Evolutionary conservation across 176 grass and related monocot species (phyloP).

Genomic region (Ensete glaucum): DNA sequence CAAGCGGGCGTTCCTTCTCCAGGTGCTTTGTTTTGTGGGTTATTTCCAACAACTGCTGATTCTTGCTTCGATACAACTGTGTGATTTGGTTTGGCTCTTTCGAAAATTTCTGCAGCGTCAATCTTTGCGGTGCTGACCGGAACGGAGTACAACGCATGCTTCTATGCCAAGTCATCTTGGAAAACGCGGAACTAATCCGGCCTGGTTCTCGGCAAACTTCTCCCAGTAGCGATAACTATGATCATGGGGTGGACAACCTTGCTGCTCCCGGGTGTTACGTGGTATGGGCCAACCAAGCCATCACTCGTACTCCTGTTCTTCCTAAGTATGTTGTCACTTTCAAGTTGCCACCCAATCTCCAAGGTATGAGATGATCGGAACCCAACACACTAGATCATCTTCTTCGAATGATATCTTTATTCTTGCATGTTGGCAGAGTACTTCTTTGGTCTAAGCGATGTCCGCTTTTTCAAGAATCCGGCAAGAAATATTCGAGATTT

Average conservation of each 20-base stretch:
- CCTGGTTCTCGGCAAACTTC: conserved; percentile 40
- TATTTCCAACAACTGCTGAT: conserved; percentile 36
- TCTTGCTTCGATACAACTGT: conserved; percentile 56
- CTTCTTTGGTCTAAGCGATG: conserved; percentile 63
- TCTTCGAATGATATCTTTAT: conserved; percentile 26
- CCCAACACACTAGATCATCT: conserved; percentile 21
- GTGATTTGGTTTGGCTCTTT: conserved; percentile 19
- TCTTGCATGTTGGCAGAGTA: conserved; percentile 42
- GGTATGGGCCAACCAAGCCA: conserved; percentile 46
- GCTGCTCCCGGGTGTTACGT: conserved; percentile 54
- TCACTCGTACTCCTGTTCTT: conserved; percentile 32
- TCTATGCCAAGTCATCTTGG: conserved; percentile 59
- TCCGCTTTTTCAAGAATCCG: conserved; percentile 36
- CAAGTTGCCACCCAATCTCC: conserved; percentile 54
- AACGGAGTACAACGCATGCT: conserved; percentile 88
- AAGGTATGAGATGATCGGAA: conserved; percentile 38
- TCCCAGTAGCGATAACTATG: conserved; percentile 43
- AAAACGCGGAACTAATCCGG: conserved; percentile 40
- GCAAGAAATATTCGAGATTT: conserved; percentile 35
- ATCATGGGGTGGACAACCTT: conserved; percentile 30
- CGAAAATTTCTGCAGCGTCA: conserved; percentile 41
- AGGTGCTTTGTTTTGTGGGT: conserved; percentile 23
- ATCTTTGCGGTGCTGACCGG: conserved; percentile 87
- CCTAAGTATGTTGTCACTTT: conserved; percentile 78
- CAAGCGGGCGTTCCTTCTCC: too few relatives aligned